Evolutionary conservation across 2,329 filamentous ascomycete species (phyloP).

Genomic region (Botryotinia narcissicola): DNA sequence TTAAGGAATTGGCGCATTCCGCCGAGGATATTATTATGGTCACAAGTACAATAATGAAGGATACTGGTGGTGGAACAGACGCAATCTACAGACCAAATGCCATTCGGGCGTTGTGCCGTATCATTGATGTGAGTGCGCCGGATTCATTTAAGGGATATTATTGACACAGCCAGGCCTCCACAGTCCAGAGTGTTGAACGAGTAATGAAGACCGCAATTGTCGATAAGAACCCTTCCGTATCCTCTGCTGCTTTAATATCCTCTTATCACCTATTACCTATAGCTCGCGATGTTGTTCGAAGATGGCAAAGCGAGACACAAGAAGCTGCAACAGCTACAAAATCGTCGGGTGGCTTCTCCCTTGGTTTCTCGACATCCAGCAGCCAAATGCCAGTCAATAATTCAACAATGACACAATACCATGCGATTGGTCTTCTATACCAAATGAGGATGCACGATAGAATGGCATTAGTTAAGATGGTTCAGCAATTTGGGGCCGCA

Average conservation of each 20-base stretch:
- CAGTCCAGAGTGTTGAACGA: constrained; percentile 95
- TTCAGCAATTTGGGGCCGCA: constrained; percentile 93
- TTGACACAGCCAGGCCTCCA: constrained; percentile 65
- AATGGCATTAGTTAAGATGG: constrained; percentile 99
- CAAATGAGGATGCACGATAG: constrained; percentile 97
- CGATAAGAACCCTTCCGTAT: constrained; percentile 97
- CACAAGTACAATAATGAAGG: constrained; percentile 99
- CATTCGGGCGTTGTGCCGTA: constrained; percentile 90
- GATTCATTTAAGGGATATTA: constrained; percentile 27
- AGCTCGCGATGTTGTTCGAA: constrained; percentile 87
- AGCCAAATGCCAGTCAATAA: constrained; percentile 78
- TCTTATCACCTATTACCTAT: constrained; percentile 97
- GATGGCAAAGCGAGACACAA: constrained; percentile 98
- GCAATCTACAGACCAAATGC: constrained; percentile 93
- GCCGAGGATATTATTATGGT: constrained; percentile 99
- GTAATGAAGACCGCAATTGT: constrained; percentile 99
- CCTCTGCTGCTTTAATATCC: constrained; percentile 91
- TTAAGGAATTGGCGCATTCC: constrained; percentile 94
- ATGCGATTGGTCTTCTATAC: constrained; percentile 94
- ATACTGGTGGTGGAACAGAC: constrained; percentile 92
- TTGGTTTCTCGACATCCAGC: constrained; percentile 84
- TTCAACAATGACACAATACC: constrained; percentile 97
- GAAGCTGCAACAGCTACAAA: constrained; percentile 91
- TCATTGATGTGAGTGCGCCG: constrained; percentile 74
- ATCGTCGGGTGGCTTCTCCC: constrained; percentile 82